Evolutionary conservation across 805 yeast species (phyloP).

Genomic region (Metschnikowia henanensis): DNA sequence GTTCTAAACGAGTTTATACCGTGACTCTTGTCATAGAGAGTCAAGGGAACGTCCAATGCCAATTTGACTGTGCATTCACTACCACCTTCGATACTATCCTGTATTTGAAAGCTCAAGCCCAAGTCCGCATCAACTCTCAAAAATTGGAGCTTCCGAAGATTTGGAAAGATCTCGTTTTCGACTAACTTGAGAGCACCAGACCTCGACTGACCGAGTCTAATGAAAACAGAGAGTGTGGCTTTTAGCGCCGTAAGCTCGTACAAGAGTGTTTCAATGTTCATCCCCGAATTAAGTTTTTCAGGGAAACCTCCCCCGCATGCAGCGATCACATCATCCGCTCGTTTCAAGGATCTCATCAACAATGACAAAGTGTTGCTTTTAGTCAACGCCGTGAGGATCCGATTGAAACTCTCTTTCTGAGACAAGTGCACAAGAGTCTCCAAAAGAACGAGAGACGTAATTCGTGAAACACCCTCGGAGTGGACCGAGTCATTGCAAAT

Average conservation of each 20-base stretch:
- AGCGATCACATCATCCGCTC: constrained; percentile 63
- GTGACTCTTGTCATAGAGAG: constrained; percentile 21
- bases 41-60: constrained; percentile 53
- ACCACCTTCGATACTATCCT: constrained; percentile 17
- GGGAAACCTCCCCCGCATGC: constrained; percentile 26
- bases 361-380: constrained; percentile 65
- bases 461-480: constrained; percentile 74
- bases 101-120: constrained; percentile 57
- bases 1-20: constrained; percentile 6
- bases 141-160: constrained; percentile 56
- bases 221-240: constrained; percentile 64
- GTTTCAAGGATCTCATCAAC: constrained; percentile 63
- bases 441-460: constrained; percentile 73
- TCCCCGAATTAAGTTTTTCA: constrained; percentile 20
- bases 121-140: constrained; percentile 75
- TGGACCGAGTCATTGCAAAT: constrained; percentile 77
- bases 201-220: constrained; percentile 74
- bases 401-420: constrained; percentile 45
- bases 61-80: constrained; percentile 35
- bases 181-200: constrained; percentile 75
- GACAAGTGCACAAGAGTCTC: constrained; percentile 64
- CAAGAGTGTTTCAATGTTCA: constrained; percentile 53
- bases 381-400: constrained; percentile 59
- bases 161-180: constrained; percentile 69
- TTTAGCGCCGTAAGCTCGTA: constrained; percentile 80